Evolutionary conservation across 345 rosid genomes (phyloP), one percentile per base, ranked within the genome.

Genomic region (Noccaea caerulescens): DNA sequence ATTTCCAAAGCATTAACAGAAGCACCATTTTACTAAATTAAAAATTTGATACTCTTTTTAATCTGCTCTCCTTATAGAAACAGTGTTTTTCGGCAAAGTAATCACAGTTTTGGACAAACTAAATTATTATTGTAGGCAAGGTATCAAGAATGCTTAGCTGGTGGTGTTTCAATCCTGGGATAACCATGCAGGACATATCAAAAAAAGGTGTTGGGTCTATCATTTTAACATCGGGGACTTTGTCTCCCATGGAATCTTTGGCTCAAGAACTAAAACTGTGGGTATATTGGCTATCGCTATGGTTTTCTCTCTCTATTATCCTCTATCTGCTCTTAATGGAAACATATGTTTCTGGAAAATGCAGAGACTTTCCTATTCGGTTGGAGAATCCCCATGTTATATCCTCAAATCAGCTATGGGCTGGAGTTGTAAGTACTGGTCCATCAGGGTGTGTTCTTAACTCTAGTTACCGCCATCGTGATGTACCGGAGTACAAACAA

Each of bases 81-180:
- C 18, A 2, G 53, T 44, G 14, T 59, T 39, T 41, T 13, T 44
- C 55, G 57, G 9, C 11, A 73, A 50, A 57, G 18, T 43, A 56
- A 51, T 16, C 54, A 62, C 54, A n/a, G 13, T 18, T 42, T 18
- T 27, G 36, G 16, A 54, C 16, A 20, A 49, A 57, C 8, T 30
- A 73, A 58, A 60, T 72, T 37, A 36, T 66, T 59, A 27, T 63
- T 89, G 80, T 79, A 91, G 99, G 91, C 72, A 89, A 84, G 81
- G 67, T 81, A 79, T 88, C 90, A 44, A 88, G 99, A 78, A 87
- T 82, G 14, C 86, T 94, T 63, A 85, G 99, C 72, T 94, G 99
- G 97, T 94, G 99, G 99, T 94, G 99, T 81, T 94, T 94, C 82
- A 94, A 84, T 86, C 99, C 99, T 59, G 99, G 97, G 74, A 76